Base-by-base conservation (phyloP, 495 filamentous ascomycete species). In the Cairneyella variabilis region DNA sequence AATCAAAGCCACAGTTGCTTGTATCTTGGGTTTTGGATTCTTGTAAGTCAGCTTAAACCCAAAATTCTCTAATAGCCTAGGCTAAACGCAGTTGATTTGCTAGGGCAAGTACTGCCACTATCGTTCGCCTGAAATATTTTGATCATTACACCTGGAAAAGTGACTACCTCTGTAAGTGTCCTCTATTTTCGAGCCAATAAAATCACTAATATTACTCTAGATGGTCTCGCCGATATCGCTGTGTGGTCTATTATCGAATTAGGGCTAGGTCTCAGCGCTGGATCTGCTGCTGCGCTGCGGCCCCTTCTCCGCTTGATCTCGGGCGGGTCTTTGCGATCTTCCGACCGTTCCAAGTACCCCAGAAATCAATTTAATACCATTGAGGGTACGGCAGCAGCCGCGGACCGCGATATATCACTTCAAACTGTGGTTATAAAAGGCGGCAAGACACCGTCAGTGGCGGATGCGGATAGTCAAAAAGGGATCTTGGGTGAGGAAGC, bases 191-290 rank as follows among this genome's bases (percentile, higher is more conserved):
- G 17, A 26, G 41, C 16, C 41, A 21, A 26, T 20, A 25, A 44
- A 44, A 26, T 44, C 7, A 7, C 41, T 44, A 44, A 44, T 16
- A 7, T 44, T 44, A 44, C 41, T 25, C 25, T 44, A 26, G 41
- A 44, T 44, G 21, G 41, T 17, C 41, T 44, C 41, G 41, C 17
- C 12, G 17, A 21, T 44, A 20, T 66, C 9, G 63, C 62, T n/a
- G 47, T 66, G 28, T 63, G 58, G 62, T 56, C 61, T 11, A 64
- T 56, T 3, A 27, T 64, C 17, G 61, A 64, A 53, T 39, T 53
- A 14, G 61, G 58, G 3, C 23, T 65, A 25, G 63, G 63, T 12
- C 58, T 65, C 39, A 60, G 38, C 21, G 63, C 63, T 26, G 60
- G 53, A 12, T 63, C 49, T 32, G 47, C 52, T 9, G 63, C 63